phyloP scores from a whole-genome alignment of 768 basidiomycete genomes.

The Amanita rimosa region DNA sequence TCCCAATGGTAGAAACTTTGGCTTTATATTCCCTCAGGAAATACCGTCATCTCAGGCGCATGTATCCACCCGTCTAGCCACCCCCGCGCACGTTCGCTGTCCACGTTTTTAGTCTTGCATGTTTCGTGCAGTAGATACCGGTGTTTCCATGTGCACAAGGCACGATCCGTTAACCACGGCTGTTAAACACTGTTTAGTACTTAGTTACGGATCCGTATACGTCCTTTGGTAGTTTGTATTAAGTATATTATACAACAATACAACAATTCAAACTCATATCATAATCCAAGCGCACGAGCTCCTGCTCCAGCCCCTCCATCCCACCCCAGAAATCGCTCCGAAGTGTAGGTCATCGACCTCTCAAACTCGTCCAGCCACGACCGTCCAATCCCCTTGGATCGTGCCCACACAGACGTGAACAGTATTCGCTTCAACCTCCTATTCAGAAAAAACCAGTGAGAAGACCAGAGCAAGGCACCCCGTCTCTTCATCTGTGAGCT shows the following conservation, averaged over 20 bases:
- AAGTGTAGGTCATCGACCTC: slow-evolving; percentile 16
- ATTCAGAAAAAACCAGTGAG: slow-evolving; percentile 96
- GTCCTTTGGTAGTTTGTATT: too few relatives aligned
- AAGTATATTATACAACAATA: too few relatives aligned
- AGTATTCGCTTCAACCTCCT: slow-evolving; percentile 85
- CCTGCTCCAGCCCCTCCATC: slow-evolving; percentile 69
- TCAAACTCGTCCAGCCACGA: slow-evolving; percentile 31
- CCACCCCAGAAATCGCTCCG: slow-evolving; percentile 77
- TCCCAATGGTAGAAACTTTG: slow-evolving; percentile 49
- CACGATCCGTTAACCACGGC: too few relatives aligned
- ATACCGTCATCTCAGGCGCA: slow-evolving; percentile 68
- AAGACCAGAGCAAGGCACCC: slow-evolving; percentile 87
- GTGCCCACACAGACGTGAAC: slow-evolving; percentile 89
- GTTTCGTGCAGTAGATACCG: too few relatives aligned
- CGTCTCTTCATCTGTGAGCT: slow-evolving; percentile 40
- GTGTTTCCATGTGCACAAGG: too few relatives aligned
- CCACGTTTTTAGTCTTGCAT: neutral
- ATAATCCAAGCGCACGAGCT: slow-evolving; percentile 75
- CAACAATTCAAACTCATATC: too few relatives aligned
- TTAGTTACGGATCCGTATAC: too few relatives aligned
- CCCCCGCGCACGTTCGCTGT: neutral
- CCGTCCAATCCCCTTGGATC: slow-evolving; percentile 46
- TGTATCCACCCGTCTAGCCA: slow-evolving; percentile 29
- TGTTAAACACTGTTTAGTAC: too few relatives aligned
- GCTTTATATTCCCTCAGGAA: slow-evolving; percentile 76